Base-by-base conservation (phyloP, 257 asterid species). In the Plantago major region DNA sequence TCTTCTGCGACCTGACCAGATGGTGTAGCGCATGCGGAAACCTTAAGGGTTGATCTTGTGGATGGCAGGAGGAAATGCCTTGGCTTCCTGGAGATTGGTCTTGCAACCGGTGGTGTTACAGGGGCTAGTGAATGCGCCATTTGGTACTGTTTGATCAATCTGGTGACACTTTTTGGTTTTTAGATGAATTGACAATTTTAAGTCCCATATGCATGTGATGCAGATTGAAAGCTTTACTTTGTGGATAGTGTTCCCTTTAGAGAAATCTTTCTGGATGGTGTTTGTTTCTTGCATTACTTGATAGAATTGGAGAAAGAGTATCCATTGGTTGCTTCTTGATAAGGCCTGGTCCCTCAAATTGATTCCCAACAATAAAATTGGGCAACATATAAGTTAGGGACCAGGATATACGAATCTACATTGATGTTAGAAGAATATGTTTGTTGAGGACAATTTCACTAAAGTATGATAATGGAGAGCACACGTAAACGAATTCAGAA, bases 271-370 rank as follows among this genome's bases (percentile, higher is more conserved):
- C 62, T 58, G 76, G 76, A 75, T 78, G 67, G 69, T 60, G 84
- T 52, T 55, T 51, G 76, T 52, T 51, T 61, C 30, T 73, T 45
- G 58, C 67, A 67, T 77, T 69, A 51, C 43, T 57, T 45, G 19
- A 70, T 42, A 50, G 43, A 48, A 46, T 44, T 17, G 62, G 14
- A 52, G 18, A 52, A 28, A 14, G 54, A 56, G 19, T 46, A 53
- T 60, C 78, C 71, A 86, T 89, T 89, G 95, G 97, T 74, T 71
- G 56, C 42, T 69, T 55, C 46, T 46, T 47, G 95, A 83, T 86
- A 89, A 89, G 87, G 77, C 73, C 71, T 70, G 80, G 90, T 64
- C 72, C 85, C 78, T 33, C 26, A 22, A 22, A 22, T 22, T 22
- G 26, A 2, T 2, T 22, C 26, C 26, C 26, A 22, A 22, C 26